A percentile compares a stretch with the other conserved stretches of the same genome.
Conservation (phyloP, 2,329 filamentous ascomycete species). For the Aureobasidium lini region DNA sequence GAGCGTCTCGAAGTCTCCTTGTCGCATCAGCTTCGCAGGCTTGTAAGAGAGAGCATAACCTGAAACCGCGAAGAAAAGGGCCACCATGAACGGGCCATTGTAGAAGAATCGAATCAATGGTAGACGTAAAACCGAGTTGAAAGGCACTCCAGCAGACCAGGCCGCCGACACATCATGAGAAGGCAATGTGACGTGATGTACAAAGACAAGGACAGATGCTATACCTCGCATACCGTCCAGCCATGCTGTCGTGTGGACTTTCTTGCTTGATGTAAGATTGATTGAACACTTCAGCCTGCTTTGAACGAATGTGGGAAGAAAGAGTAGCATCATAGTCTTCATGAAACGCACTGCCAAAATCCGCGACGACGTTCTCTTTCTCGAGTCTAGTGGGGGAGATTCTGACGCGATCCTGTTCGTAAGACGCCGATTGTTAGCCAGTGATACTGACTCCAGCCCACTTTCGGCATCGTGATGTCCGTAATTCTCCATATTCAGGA, state of each 20-base stretch:
- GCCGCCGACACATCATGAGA: constrained; percentile 11
- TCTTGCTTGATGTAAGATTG: background rate
- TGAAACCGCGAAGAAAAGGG: constrained; percentile 55
- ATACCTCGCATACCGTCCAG: constrained; percentile 19
- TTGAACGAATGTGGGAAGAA: background rate
- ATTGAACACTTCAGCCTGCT: background rate
- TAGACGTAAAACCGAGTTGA: constrained; percentile 33
- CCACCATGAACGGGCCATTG: constrained; percentile 49
- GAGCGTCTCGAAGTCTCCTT: constrained; percentile 23
- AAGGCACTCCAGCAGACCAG: background rate
- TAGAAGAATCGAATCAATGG: constrained; percentile 49
- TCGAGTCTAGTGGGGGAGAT: too few relatives aligned
- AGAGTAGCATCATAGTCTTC: too few relatives aligned
- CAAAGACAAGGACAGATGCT: constrained; percentile 18
- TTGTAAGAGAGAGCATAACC: constrained; percentile 21
- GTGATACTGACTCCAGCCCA: too few relatives aligned
- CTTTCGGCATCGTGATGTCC: too few relatives aligned
- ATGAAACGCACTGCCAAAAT: too few relatives aligned
- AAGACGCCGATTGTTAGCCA: too few relatives aligned
- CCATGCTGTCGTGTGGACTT: constrained; percentile 16
- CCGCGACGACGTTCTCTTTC: too few relatives aligned
- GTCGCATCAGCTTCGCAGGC: constrained; percentile 16
- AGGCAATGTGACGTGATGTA: constrained; percentile 15
- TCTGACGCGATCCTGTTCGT: too few relatives aligned
- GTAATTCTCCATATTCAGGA: too few relatives aligned